Conservation (phyloP, 768 basidiomycete species). For the Pulveroboletus sp. region DNA sequence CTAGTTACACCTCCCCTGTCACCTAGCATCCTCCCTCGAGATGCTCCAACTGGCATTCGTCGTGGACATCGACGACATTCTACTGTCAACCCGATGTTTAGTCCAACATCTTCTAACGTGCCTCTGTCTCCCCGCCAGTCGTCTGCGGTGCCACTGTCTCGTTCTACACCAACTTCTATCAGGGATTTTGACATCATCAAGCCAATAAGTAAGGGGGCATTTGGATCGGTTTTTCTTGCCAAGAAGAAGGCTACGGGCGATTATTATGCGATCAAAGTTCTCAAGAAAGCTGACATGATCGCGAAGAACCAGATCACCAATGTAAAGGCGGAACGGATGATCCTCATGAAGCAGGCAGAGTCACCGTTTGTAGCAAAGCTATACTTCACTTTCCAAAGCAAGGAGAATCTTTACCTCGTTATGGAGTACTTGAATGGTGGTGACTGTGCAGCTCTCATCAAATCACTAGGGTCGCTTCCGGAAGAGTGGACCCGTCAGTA, state of each 20-base stretch:
- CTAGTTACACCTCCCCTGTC: conserved; percentile 74
- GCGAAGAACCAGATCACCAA: conserved; percentile 99
- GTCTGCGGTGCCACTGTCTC: conserved; percentile 68
- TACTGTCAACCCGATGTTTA: conserved; percentile 56
- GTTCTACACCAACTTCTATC: conserved; percentile 85
- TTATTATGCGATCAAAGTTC: conserved; percentile 99
- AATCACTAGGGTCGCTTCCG: conserved; percentile 85
- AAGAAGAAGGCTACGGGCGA: conserved; percentile 98
- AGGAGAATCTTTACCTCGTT: conserved; percentile 96
- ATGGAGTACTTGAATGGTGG: conserved; percentile 99
- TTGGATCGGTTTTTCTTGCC: conserved; percentile 96
- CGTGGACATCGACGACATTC: conserved; percentile 70
- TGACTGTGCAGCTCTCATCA: conserved; percentile 95
- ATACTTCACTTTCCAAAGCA: conserved; percentile 99
- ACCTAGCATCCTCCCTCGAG: conserved; percentile 50
- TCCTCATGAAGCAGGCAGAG: conserved; percentile 98
- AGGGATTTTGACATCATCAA: conserved; percentile 99
- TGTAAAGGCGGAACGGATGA: conserved; percentile 99
- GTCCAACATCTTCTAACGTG: conserved; percentile 43
- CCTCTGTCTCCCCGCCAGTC: conserved; percentile 88
- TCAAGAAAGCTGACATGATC: conserved; percentile 99
- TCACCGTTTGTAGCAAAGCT: conserved; percentile 97
- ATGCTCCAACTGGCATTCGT: conserved; percentile 40
- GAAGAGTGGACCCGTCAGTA: conserved; percentile 98
- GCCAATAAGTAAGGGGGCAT: conserved; percentile 97